Evolutionary conservation across 2,329 filamentous ascomycete genomes (phyloP).

Genomic region (Thermothelomyces thermophilus): DNA sequence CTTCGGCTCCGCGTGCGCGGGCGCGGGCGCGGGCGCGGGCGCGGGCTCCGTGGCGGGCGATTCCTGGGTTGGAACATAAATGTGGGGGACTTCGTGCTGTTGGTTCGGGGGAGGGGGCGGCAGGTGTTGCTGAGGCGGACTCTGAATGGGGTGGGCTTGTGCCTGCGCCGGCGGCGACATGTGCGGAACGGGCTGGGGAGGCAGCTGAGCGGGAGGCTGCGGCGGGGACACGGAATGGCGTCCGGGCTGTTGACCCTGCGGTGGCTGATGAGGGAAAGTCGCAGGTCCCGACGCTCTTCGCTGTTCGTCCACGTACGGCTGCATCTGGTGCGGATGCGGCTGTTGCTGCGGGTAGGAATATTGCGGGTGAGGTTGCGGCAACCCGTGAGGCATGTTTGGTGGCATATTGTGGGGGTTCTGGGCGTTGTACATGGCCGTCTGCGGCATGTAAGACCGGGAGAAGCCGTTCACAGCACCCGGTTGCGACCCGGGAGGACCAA

Average conservation of each 20-base stretch:
- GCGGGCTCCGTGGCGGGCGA: conserved; percentile 45
- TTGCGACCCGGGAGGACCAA: conserved; percentile 54
- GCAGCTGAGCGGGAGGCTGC: conserved; percentile 47
- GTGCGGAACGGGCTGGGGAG: conserved; percentile 49
- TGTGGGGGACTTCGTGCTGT: conserved; percentile 27
- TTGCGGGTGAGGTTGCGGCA: conserved; percentile 35
- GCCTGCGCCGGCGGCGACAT: conserved; percentile 35
- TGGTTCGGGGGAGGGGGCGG: conserved; percentile 27
- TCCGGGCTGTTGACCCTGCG: conserved; percentile 40
- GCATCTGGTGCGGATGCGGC: conserved; percentile 44
- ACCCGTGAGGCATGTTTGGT: conserved; percentile 32
- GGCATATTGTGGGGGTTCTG: conserved; percentile 42
- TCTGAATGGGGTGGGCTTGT: conserved; percentile 27
- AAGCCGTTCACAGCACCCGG: conserved; percentile 57
- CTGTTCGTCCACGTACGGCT: conserved; percentile 70
- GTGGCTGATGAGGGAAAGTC: conserved; percentile 52
- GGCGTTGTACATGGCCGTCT: conserved; percentile 77
- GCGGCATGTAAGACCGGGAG: conserved; percentile 64
- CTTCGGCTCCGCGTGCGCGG: conserved; percentile 44
- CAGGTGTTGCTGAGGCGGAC: conserved; percentile 28
- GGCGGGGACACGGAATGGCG: conserved; percentile 54
- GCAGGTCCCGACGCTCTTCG: conserved; percentile 67
- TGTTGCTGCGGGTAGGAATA: conserved; percentile 33
- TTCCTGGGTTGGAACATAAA: conserved; percentile 41
- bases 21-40: conserved; percentile 30